A percentile compares a stretch with the other conserved stretches of the same genome.
Evolutionary conservation across 2,329 filamentous ascomycete genomes (phyloP).

Genomic region (Laburnicola sp.): DNA sequence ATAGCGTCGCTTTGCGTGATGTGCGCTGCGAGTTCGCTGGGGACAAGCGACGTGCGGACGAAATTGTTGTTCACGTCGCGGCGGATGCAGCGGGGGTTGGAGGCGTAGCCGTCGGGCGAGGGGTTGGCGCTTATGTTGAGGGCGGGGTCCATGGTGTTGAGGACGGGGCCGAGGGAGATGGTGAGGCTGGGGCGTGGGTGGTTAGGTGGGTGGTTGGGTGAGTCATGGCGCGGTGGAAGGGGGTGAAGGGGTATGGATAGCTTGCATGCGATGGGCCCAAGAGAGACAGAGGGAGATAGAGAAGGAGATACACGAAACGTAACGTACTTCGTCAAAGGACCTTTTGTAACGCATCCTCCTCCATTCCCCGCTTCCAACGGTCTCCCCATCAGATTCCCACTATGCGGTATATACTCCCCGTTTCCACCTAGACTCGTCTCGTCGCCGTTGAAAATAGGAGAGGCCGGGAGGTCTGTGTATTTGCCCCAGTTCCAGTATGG

Average conservation of each 20-base stretch:
- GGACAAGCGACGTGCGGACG: slow-evolving; percentile 17
- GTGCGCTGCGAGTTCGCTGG: slow-evolving; percentile 26
- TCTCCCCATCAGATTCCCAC: slow-evolving; percentile 23
- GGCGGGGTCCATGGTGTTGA: slow-evolving; percentile 32
- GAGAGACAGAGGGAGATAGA: background rate
- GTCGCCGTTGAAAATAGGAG: slow-evolving; percentile 60
- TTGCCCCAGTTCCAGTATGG: slow-evolving; percentile 60
- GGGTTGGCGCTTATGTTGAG: slow-evolving; percentile 41
- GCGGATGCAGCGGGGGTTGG: slow-evolving; percentile 38
- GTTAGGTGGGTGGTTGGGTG: too few species aligned
- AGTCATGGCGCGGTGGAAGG: too few species aligned
- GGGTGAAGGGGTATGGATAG: too few species aligned
- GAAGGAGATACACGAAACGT: slow-evolving; percentile 5
- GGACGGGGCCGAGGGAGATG: slow-evolving; percentile 54
- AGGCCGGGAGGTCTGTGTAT: slow-evolving; percentile 50
- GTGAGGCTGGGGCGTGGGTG: slow-evolving; percentile 18
- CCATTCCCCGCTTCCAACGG: slow-evolving; percentile 54
- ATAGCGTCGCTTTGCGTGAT: slow-evolving; percentile 29
- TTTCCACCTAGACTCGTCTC: slow-evolving; percentile 55
- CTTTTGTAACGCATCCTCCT: slow-evolving; percentile 59
- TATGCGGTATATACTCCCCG: slow-evolving; percentile 41
- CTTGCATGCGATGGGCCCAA: background rate
- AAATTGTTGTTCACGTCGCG: slow-evolving; percentile 40
- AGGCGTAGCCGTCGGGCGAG: slow-evolving; percentile 28
- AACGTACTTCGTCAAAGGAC: slow-evolving; percentile 54